Conservation (phyloP, 1,139 yeast species). For the Casaregolazyma suthepensis region DNA sequence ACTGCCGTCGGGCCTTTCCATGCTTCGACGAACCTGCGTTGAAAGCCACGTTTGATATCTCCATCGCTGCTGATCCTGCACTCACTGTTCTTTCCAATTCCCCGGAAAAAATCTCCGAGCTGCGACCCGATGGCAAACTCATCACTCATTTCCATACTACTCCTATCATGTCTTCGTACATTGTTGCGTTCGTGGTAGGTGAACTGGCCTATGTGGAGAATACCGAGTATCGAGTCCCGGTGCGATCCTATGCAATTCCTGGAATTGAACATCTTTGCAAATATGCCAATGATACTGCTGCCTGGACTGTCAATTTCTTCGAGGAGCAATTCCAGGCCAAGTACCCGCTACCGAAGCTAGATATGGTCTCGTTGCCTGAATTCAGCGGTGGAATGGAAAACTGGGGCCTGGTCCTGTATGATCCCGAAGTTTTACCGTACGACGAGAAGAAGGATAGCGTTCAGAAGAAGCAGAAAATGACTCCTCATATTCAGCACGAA, state of each 20-base stretch:
- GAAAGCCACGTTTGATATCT: constrained; percentile 73
- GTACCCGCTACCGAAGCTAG: constrained; percentile 69
- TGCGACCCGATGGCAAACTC: constrained; percentile 25
- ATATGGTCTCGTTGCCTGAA: constrained; percentile 67
- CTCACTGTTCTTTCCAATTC: constrained; percentile 73
- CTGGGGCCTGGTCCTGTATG: constrained; percentile 69
- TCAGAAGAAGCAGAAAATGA: constrained; percentile 55
- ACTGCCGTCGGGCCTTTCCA: constrained; percentile 87
- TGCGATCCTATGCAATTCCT: constrained; percentile 64
- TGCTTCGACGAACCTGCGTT: constrained; percentile 83
- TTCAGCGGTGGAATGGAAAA: constrained; percentile 79
- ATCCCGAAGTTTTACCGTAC: constrained; percentile 61
- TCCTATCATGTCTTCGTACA: constrained; percentile 72
- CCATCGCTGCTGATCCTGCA: constrained; percentile 52
- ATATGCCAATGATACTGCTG: constrained; percentile 58
- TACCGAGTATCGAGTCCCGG: constrained; percentile 52
- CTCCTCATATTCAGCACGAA: constrained; percentile 77
- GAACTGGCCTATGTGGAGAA: constrained; percentile 67
- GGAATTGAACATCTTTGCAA: constrained; percentile 45
- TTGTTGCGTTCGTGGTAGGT: constrained; percentile 72
- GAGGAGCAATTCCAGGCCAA: constrained; percentile 59
- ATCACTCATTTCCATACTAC: constrained; percentile 46
- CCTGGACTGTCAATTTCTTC: constrained; percentile 60
- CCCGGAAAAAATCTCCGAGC: constrained; percentile 42
- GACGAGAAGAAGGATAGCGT: constrained; percentile 52